Base-by-base conservation (phyloP, 371 early-diverging fungal species). In the Mucor mucedo region DNA sequence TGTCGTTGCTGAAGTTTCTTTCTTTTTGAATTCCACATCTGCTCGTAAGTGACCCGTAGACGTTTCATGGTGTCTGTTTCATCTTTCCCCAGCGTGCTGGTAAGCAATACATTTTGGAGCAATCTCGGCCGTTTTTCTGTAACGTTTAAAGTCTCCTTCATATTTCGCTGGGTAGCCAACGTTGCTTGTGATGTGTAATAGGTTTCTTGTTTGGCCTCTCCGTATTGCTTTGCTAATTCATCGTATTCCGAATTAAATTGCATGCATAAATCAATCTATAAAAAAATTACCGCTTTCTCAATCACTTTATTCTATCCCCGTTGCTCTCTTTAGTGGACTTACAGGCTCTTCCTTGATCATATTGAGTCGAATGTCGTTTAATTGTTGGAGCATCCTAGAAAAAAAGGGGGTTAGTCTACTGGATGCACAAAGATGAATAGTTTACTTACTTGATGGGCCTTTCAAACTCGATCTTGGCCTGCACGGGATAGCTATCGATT, bases 171-270 rank as follows among this genome's bases (percentile, higher is more conserved):
- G 14, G 62, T 50, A 13, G 66, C 59, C 9, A 49, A 10, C 2
- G 70, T 45, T 28, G 66, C 58, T 29, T 65, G 66, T 10, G 65
- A 59, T 21, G 70, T 70, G 39, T 29, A 50, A 21, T 58, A 62
- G n/a, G 58, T 50, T 14, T 58, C 47, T 39, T 40, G 29, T 52
- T 70, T 70, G 0, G 58, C 50, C 14, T 9, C 7, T 28, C 29
- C 47, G 32, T 66, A 66, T 48, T 59, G 4, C 2, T 39, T 16
- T 0, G 63, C 44, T 27, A 63, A 4, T 6, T 2, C 4, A 1
- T 52, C n/a, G 30, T 52, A 62, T 13, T 47, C 54, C 21, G 47
- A 21, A 11, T 35, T 5, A 7, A 13, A 10, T 16, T 54, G 27
- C 3, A 53, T 53, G 44, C 65, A 65, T 54, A 49, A 41, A 33